Conservation (phyloP, 495 filamentous ascomycete genomes). For the Extremus antarcticus region DNA sequence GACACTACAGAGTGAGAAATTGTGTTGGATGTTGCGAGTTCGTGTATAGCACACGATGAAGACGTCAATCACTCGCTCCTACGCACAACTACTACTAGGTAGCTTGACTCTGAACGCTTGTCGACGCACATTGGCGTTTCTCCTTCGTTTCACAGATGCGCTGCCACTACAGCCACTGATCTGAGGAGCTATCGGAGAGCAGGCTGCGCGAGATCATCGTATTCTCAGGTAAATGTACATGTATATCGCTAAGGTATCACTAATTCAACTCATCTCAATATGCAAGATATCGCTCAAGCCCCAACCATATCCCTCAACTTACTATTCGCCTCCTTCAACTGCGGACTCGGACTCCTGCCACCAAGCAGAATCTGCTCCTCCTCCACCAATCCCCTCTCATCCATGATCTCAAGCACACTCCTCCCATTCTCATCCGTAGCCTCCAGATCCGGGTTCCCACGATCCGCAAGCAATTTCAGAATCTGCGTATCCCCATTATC, state of each 20-base stretch:
- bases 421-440: conserved; percentile 12
- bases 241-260: too few species aligned
- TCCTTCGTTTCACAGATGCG: too few species aligned
- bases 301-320: conserved; percentile 6
- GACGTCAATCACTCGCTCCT: too few species aligned
- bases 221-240: too few species aligned
- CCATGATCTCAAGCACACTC: conserved; percentile 14
- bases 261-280: too few species aligned
- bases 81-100: too few species aligned
- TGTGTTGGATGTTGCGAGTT: not conserved
- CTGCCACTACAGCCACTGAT: too few species aligned
- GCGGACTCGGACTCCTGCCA: conserved; percentile 2
- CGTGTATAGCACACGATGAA: not conserved
- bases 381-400: conserved; percentile 13
- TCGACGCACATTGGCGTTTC: too few species aligned
- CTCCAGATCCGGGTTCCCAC: conserved; percentile 11
- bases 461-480: conserved; percentile 35
- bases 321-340: conserved; percentile 8
- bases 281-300: conserved; percentile 1
- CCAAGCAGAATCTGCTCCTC: conserved; percentile 11
- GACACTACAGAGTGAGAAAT: conserved; percentile 1
- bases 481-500: conserved; percentile 28
- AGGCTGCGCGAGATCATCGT: too few species aligned
- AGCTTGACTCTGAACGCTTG: too few species aligned
- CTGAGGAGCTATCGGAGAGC: too few species aligned